Base-by-base conservation (phyloP, 352 stramenopile genomes). In the Pythium grandisporangium region DNA sequence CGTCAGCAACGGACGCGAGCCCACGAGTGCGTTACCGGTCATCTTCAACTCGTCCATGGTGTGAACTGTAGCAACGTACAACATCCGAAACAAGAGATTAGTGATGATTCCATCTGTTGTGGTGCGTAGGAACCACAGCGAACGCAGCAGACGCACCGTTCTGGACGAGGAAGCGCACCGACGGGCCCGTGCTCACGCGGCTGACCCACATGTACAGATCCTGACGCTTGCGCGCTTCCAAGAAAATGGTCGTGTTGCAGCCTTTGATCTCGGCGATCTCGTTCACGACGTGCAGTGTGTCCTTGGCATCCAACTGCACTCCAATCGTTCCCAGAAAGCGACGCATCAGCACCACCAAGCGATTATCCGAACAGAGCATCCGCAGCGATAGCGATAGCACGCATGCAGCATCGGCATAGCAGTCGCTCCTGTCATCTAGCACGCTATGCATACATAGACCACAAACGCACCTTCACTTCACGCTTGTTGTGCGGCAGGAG, bases 1-100 rank as follows among this genome's bases (percentile, higher is more conserved):
- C 37, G 92, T 96, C 35, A 99, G 70, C 36, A 99, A 67, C 14
- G 96, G 96, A 21, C 97, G 90, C 37, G 95, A 98, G 7, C 96
- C 96, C 26, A 86, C 91, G 48, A 99, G 88, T 45, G 95, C 97
- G 63, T 99, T 99, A 40, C 97, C 97, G 21, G 96, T 99, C 56
- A 99, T 85, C 72, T 97, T 97, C 30, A 99, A 72, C 71, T 99
- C 97, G 61, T 99, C 96, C 95, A 99, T 99, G 21, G 97, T 99
- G 73, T 99, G 96, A 50, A 99, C 91, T 51, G 34, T 16, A 46
- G 25, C 20, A 7, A 46, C 10, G 16, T n/a, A 37, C 24, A 21
- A 37, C 21, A 45, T 20, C n/a, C n/a, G n/a, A n/a, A n/a, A n/a
- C n/a, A n/a, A n/a, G n/a, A n/a, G n/a, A n/a, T n/a, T n/a, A n/a